Evolutionary conservation across 2,329 filamentous ascomycete genomes (phyloP).

Genomic region (Calonectria crousiana): DNA sequence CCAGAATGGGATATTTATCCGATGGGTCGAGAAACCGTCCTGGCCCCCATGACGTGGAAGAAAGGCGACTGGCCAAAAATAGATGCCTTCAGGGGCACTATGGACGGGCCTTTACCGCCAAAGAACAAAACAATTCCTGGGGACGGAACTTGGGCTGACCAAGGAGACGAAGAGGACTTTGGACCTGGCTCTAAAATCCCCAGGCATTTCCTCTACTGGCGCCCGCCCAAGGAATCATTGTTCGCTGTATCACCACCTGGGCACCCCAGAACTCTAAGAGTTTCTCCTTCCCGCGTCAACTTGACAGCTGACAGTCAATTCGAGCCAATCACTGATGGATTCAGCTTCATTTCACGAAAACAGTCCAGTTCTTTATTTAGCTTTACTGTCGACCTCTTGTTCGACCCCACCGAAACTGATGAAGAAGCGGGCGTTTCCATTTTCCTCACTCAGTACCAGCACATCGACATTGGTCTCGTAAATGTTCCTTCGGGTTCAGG

Average conservation of each 20-base stretch:
- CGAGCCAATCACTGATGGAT: background rate
- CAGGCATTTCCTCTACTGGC: background rate
- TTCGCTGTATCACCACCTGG: background rate
- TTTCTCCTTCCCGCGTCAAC: constrained; percentile 64
- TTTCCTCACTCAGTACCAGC: constrained; percentile 67
- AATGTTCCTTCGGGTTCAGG: constrained; percentile 43
- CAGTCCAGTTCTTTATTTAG: constrained; percentile 11
- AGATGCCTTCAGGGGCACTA: constrained; percentile 31
- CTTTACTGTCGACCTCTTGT: constrained; percentile 42
- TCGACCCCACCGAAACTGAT: constrained; percentile 49
- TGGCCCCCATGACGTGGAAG: constrained; percentile 62
- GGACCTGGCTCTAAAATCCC: background rate
- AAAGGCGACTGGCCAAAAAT: constrained; percentile 60
- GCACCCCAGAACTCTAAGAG: background rate
- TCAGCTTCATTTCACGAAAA: constrained; percentile 14
- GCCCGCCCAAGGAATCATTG: background rate
- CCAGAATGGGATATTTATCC: constrained; percentile 58
- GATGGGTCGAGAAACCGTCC: constrained; percentile 66
- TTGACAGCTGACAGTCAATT: constrained; percentile 56
- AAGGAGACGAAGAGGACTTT: background rate
- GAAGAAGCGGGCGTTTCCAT: constrained; percentile 66
- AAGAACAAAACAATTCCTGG: background rate
- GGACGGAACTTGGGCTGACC: background rate
- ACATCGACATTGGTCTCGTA: constrained; percentile 59
- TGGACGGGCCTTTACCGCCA: constrained; percentile 46